Conservation (phyloP, 139 green algal species). For the Bryopsis sp. region DNA sequence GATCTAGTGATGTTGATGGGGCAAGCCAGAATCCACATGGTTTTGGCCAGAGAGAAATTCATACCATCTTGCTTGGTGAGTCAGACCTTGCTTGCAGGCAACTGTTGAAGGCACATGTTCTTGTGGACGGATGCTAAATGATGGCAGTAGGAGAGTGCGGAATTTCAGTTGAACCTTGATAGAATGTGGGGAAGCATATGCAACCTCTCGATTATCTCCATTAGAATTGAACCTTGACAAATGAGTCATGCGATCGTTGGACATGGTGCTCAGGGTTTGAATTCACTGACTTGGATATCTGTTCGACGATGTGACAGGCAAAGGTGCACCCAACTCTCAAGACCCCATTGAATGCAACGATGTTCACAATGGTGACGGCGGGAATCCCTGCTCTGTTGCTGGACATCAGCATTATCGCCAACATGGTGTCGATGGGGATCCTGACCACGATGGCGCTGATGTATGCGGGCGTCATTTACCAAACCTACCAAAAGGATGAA, state of each 20-base stretch:
- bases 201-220: too few relatives aligned
- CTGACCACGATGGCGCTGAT: background rate
- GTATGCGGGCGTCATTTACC: background rate
- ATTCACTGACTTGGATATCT: background rate
- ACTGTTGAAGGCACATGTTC: background rate
- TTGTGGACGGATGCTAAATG: too few relatives aligned
- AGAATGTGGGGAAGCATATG: too few relatives aligned
- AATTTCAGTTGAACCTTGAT: too few relatives aligned
- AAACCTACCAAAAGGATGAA: too few relatives aligned
- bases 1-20: conserved; percentile 60
- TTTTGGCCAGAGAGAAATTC: conserved; percentile 60
- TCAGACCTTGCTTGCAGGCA: background rate
- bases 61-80: conserved; percentile 53
- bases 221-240: too few relatives aligned
- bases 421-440: background rate
- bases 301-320: too few relatives aligned
- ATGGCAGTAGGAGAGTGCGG: too few relatives aligned
- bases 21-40: conserved; percentile 66
- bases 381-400: background rate
- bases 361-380: background rate
- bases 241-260: background rate
- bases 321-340: background rate
- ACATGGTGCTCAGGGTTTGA: background rate
- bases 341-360: background rate
- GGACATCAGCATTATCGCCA: background rate